Conservation (phyloP, 306 rosid species). For the Bauhinia variegata region DNA sequence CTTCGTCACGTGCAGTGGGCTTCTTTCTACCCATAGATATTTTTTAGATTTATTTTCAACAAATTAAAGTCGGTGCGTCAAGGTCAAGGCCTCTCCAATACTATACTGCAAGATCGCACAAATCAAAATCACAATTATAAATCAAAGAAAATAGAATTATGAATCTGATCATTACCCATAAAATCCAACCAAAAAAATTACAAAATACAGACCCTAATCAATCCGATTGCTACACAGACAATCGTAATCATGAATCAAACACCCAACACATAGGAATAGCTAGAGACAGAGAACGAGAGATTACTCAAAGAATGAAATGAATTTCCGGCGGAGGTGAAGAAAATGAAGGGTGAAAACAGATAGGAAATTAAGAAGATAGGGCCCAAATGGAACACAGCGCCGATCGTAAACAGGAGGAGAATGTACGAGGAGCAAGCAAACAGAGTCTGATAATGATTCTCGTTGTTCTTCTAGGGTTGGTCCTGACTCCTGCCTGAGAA, state of each 20-base stretch:
- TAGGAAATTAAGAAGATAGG: not conserved
- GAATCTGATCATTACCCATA: constrained; percentile 10
- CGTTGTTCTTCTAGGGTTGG: not conserved
- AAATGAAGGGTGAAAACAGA: no score
- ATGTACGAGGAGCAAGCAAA: no score
- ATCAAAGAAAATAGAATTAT: not conserved
- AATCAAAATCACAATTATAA: not conserved
- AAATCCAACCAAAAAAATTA: no score
- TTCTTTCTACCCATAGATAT: constrained; percentile 80
- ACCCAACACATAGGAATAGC: not conserved
- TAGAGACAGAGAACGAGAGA: not conserved
- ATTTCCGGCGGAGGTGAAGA: not conserved
- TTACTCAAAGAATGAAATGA: not conserved
- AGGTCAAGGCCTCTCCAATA: constrained; percentile 18
- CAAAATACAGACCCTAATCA: not conserved
- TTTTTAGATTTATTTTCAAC: constrained; percentile 29
- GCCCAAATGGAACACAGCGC: not conserved
- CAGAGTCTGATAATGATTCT: not conserved
- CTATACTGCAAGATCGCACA: constrained; percentile 32
- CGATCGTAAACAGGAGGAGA: not conserved
- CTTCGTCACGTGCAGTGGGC: constrained; percentile 68
- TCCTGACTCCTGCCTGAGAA: no score
- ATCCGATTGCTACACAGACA: not conserved
- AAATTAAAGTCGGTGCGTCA: constrained; percentile 21
- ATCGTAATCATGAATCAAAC: not conserved